Evolutionary conservation across 345 rosid genomes (phyloP).

Genomic region (Noccaea caerulescens): DNA sequence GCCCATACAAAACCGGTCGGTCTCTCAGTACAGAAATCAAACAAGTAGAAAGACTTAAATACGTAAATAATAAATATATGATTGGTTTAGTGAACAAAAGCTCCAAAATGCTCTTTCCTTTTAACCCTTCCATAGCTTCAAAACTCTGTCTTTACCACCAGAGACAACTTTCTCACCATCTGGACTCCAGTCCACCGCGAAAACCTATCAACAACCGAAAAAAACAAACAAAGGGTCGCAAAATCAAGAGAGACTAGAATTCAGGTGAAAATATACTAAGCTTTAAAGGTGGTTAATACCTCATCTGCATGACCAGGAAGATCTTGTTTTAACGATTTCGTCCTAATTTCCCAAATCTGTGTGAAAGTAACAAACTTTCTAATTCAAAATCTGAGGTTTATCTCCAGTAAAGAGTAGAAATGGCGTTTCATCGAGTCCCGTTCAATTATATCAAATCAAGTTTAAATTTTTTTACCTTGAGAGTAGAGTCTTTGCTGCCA

Average conservation of each 20-base stretch:
- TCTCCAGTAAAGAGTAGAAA: slow-evolving; percentile 7
- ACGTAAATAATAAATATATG: slow-evolving; percentile 10
- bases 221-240: neutral
- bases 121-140: slow-evolving; percentile 96
- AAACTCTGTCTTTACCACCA: slow-evolving; percentile 86
- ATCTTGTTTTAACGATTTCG: slow-evolving; percentile 84
- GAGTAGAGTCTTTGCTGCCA: slow-evolving; percentile 95
- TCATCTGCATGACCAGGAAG: slow-evolving; percentile 97
- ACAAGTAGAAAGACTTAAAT: slow-evolving; percentile 9
- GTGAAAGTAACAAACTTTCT: slow-evolving; percentile 23
- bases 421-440: neutral
- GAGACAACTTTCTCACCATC: slow-evolving; percentile 98
- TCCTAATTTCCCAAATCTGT: slow-evolving; percentile 87
- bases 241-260: slow-evolving; percentile 6
- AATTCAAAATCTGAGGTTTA: slow-evolving; percentile 7
- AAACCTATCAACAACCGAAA: slow-evolving; percentile 53
- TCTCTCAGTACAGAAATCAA: neutral
- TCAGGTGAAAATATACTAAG: neutral
- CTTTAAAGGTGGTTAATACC: slow-evolving; percentile 48
- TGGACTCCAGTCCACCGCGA: slow-evolving; percentile 98
- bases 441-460: neutral
- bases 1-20: neutral
- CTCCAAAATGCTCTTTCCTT: slow-evolving; percentile 4
- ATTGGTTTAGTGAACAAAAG: slow-evolving; percentile 1
- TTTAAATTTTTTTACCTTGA: slow-evolving; percentile 59